A percentile compares a stretch with the other conserved stretches of the same genome.
Evolutionary conservation across 805 yeast species (phyloP).

Genomic region (Cyberlindnera euphorbiiphila): DNA sequence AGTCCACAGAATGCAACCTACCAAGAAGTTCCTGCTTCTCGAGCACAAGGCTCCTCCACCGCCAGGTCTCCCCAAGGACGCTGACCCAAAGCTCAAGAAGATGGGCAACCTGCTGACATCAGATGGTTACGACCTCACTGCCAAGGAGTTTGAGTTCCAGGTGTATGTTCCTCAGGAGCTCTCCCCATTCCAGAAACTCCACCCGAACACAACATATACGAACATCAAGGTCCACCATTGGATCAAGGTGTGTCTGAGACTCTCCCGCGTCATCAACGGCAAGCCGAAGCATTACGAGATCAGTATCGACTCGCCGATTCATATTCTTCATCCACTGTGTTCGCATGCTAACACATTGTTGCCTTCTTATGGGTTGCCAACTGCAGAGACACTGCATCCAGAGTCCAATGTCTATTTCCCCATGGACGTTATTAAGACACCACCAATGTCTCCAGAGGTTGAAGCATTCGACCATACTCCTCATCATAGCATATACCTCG

Average conservation of each 20-base stretch:
- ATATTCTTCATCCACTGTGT: conserved; percentile 69
- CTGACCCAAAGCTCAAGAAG: conserved; percentile 36
- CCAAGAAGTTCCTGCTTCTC: conserved; percentile 69
- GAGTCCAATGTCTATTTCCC: conserved; percentile 40
- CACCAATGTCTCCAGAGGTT: conserved; percentile 55
- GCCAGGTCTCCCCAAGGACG: conserved; percentile 30
- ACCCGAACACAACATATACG: conserved; percentile 80
- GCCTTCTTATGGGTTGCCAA: conserved; percentile 58
- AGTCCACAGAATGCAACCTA: conserved; percentile 91
- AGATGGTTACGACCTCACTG: conserved; percentile 51
- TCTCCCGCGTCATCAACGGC: conserved; percentile 61
- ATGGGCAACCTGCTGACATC: conserved; percentile 37
- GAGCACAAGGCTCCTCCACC: conserved; percentile 71
- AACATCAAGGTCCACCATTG: conserved; percentile 91
- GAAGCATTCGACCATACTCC: conserved; percentile 38
- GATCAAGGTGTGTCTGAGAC: conserved; percentile 83
- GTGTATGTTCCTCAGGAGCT: conserved; percentile 76
- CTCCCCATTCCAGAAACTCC: conserved; percentile 52
- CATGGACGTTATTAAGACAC: conserved; percentile 36
- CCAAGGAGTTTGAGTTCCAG: conserved; percentile 81
- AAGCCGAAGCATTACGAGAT: conserved; percentile 92
- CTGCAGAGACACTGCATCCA: conserved; percentile 4
- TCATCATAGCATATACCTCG: conserved; percentile 17
- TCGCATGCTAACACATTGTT: conserved; percentile 76
- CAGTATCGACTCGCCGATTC: conserved; percentile 92